These are phyloP conservation scores for Neohortaea acidophila DNA, from an alignment of 495 filamentous ascomycete genomes.

Conservation along the genomic window DNA sequence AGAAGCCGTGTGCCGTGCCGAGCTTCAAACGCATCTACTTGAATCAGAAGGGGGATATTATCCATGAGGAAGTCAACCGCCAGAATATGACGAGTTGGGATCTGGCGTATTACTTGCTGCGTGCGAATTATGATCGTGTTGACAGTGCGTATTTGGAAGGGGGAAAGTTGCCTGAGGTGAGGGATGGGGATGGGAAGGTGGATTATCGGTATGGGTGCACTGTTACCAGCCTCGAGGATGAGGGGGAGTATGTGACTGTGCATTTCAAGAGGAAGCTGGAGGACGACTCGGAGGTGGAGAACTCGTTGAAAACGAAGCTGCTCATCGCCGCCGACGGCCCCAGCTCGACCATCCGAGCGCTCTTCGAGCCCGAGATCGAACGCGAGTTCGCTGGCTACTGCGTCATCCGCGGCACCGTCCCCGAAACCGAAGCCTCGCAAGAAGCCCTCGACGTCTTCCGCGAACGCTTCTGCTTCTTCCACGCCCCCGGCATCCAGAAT, in stretches of 20 bases:
- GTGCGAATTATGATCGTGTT: slow-evolving; percentile 41
- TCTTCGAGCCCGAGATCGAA: slow-evolving; percentile 32
- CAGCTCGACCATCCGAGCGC: slow-evolving; percentile 35
- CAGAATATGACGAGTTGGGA: slow-evolving; percentile 43
- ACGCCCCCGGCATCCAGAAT: slow-evolving; percentile 31
- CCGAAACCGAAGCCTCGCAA: slow-evolving; percentile 26
- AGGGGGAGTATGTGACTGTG: slow-evolving; percentile 27
- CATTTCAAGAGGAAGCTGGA: slow-evolving; percentile 28
- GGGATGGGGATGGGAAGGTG: slow-evolving; percentile 28
- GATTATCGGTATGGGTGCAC: slow-evolving; percentile 33
- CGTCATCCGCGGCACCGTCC: slow-evolving; percentile 39
- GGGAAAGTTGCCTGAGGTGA: slow-evolving; percentile 19
- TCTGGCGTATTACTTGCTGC: slow-evolving; percentile 36
- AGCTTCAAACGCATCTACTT: slow-evolving; percentile 30
- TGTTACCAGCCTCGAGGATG: slow-evolving; percentile 32
- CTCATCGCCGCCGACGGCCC: slow-evolving; percentile 43
- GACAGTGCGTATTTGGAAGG: slow-evolving; percentile 32
- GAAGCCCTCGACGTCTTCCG: slow-evolving; percentile 20
- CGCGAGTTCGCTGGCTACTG: slow-evolving; percentile 43
- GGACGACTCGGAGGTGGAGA: slow-evolving; percentile 25
- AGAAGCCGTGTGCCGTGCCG: slow-evolving; percentile 23
- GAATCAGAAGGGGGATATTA: slow-evolving; percentile 29
- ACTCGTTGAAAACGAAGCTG: slow-evolving; percentile 28
- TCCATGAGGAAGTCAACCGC: slow-evolving; percentile 28
- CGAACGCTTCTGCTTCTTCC: slow-evolving; percentile 34